Evolutionary conservation across 2,329 filamentous ascomycete species (phyloP), one percentile per base, ranked within the genome.

Genomic region (Diaporthe ilicicola): DNA sequence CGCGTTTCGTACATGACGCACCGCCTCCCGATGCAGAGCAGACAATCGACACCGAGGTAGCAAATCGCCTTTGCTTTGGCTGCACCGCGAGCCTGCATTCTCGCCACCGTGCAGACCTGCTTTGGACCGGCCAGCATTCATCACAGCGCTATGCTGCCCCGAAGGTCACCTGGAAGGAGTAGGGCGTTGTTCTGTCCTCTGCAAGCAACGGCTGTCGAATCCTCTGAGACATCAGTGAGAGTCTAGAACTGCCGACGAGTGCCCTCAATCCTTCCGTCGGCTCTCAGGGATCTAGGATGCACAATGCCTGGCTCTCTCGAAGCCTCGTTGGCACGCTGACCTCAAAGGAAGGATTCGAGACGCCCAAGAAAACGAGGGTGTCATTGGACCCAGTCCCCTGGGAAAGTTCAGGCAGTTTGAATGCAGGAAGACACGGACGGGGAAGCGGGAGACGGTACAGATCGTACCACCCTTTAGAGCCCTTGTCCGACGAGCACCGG

Each of bases 311-410:
- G 37, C 55, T 44, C 15, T 37, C 55, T 34, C 53, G 42, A 59
- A 39, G 51, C 29, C 29, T 67, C n/a, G 42, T 56, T 67, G 37
- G 65, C 42, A 37, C 29, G 39, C 42, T 51, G 42, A 42, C 66
- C 50, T 42, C 59, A 64, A 50, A 24, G 8, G 59, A 50, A 50
- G 53, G 53, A 59, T 59, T 68, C 66, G 66, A 55, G 22, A 68
- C 62, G 48, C 50, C 62, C 34, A n/a, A 27, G 32, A 50, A 17
- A 42, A n/a, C 29, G 44, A 67, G 64, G 42, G 50, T 55, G 34
- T 68, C 66, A 68, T 68, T 68, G 66, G 66, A 68, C 66, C 66
- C 66, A 56, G 66, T 56, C 55, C 46, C 66, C 55, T 68, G 66
- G 65, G 66, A 68, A 68, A 68, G 53, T 37, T 68, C 66, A 68